phyloP scores from a whole-genome alignment of 371 early-diverging fungal genomes.

The Mortierella sp. region DNA sequence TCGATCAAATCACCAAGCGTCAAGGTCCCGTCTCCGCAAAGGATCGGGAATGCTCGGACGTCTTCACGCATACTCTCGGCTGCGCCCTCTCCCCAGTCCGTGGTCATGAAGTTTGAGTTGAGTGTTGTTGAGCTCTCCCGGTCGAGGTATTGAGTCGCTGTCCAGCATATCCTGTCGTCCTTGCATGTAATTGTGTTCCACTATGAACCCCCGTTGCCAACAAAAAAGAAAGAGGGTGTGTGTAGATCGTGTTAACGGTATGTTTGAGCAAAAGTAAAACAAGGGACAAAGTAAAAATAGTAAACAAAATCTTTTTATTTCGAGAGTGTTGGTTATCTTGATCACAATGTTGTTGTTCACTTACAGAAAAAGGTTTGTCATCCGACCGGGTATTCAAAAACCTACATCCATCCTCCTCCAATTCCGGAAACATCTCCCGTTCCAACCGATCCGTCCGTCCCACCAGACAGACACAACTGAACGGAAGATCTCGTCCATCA shows the following conservation, averaged over 20 bases:
- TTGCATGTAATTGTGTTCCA: slow-evolving; percentile 11
- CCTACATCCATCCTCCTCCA: not conserved
- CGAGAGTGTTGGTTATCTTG: no score
- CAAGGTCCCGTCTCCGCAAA: slow-evolving; percentile 12
- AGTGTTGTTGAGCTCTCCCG: not conserved
- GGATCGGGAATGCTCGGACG: slow-evolving; percentile 15
- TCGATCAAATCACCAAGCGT: slow-evolving; percentile 29
- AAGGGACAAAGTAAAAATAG: not conserved
- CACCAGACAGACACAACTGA: slow-evolving; percentile 14
- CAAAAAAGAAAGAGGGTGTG: not conserved
- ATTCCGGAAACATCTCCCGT: not conserved
- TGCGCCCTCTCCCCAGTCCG: slow-evolving; percentile 22
- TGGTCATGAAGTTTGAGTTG: slow-evolving; percentile 10
- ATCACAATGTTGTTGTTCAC: not conserved
- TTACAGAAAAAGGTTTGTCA: slow-evolving; percentile 18
- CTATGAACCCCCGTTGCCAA: not conserved
- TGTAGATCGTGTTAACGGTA: not conserved
- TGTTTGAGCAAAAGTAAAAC: not conserved
- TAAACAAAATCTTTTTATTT: not conserved
- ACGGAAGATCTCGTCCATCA: slow-evolving; percentile 4
- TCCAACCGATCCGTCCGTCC: slow-evolving; percentile 14
- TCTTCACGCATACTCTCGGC: slow-evolving; percentile 18
- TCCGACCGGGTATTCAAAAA: not conserved
- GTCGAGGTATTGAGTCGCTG: slow-evolving; percentile 14
- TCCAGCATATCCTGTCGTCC: slow-evolving; percentile 22